Conservation (phyloP, 192 early-diverging fungal genomes). For the Pilaira anomala region DNA sequence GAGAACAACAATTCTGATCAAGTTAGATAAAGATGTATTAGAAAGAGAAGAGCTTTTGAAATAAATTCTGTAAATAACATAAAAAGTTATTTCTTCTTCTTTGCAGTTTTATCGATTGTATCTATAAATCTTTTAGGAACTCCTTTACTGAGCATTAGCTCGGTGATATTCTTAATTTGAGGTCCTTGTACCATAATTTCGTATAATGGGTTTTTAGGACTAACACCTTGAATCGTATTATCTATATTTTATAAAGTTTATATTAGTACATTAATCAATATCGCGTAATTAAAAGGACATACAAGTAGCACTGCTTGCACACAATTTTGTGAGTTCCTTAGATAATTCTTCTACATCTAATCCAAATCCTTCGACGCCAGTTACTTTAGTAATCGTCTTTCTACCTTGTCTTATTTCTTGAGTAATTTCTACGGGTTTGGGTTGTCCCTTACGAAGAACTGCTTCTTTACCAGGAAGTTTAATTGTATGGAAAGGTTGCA, state of each 20-base stretch:
- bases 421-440: constrained; percentile 39
- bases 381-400: constrained; percentile 64
- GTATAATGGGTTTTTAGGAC: constrained; percentile 48
- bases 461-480: constrained; percentile 45
- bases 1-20: constrained; percentile 93
- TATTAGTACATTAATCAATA: neutral
- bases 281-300: constrained; percentile 16
- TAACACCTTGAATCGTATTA: constrained; percentile 46
- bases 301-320: constrained; percentile 66
- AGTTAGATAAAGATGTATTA: constrained; percentile 83
- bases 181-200: constrained; percentile 80
- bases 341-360: constrained; percentile 61
- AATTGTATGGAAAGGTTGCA: constrained; percentile 54
- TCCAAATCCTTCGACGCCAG: constrained; percentile 58
- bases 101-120: constrained; percentile 35
- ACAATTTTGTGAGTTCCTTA: constrained; percentile 56
- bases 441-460: constrained; percentile 33
- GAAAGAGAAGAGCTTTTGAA: constrained; percentile 72
- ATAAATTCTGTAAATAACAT: constrained; percentile 16
- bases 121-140: constrained; percentile 52
- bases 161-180: constrained; percentile 61
- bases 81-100: constrained; percentile 10
- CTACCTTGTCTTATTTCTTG: constrained; percentile 61
- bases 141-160: constrained; percentile 44
- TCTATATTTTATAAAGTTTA: constrained; percentile 33